These are phyloP conservation scores for Pistacia atlantica DNA, from an alignment of 345 rosid genomes.

Conservation along the genomic window DNA sequence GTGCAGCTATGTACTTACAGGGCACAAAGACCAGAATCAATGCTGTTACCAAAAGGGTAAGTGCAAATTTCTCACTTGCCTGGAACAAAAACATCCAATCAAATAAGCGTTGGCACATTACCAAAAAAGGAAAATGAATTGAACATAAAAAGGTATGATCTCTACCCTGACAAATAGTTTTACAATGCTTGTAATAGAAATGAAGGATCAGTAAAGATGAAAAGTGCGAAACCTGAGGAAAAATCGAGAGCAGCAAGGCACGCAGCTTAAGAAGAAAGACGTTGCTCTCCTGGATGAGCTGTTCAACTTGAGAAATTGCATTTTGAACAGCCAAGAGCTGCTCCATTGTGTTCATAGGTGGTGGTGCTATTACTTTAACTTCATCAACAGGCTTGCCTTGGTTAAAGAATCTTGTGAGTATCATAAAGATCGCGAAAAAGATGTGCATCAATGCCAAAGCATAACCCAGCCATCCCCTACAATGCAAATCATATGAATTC, in stretches of 20 bases:
- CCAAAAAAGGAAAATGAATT: not conserved
- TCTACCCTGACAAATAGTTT: not conserved
- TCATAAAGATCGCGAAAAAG: conserved; percentile 66
- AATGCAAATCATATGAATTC: conserved; percentile 17
- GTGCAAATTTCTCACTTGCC: conserved; percentile 84
- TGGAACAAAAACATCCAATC: conserved; percentile 23
- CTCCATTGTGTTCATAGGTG: conserved; percentile 87
- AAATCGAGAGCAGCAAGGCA: conserved; percentile 67
- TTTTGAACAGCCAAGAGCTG: conserved; percentile 95
- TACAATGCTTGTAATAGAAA: not conserved
- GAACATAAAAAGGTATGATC: not conserved
- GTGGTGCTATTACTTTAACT: conserved; percentile 81
- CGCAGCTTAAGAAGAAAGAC: conserved; percentile 83
- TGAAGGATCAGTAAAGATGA: not conserved
- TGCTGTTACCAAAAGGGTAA: conserved; percentile 51
- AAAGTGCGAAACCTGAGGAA: conserved; percentile 62
- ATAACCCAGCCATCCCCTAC: conserved; percentile 77
- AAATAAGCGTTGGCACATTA: not conserved
- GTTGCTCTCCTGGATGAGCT: conserved; percentile 83
- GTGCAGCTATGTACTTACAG: conserved; percentile 48
- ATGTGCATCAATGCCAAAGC: conserved; percentile 46
- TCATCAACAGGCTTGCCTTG: conserved; percentile 55
- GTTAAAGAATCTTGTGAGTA: conserved; percentile 55
- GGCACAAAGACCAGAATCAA: conserved; percentile 57
- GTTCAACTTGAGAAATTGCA: conserved; percentile 77